These are phyloP conservation scores for Plasmopara muralis DNA, from an alignment of 352 stramenopile genomes.

Conservation along the genomic window DNA sequence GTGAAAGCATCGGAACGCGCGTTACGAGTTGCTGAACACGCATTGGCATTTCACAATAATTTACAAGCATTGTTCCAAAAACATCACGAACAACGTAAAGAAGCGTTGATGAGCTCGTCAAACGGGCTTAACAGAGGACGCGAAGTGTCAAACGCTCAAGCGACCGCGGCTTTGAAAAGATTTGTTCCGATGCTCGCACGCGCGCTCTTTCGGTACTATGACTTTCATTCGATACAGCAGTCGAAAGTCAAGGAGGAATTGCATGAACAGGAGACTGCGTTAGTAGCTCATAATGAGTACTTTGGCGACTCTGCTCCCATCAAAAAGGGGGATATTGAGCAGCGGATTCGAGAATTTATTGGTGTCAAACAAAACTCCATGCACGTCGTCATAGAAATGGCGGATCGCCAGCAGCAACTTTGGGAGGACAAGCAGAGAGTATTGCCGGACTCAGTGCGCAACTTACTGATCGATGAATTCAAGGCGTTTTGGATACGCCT, in stretches of 20 bases:
- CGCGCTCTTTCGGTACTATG: conserved; percentile 39
- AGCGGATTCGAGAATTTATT: conserved; percentile 58
- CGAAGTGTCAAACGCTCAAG: conserved; percentile 17
- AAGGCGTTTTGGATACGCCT: conserved; percentile 37
- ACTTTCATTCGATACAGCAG: conserved; percentile 59
- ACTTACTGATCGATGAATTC: conserved; percentile 36
- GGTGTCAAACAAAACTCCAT: conserved; percentile 43
- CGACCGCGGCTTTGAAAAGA: conserved; percentile 28
- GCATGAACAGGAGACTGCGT: conserved; percentile 35
- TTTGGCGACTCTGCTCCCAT: conserved; percentile 62
- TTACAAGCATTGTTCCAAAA: conserved; percentile 25
- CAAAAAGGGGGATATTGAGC: conserved; percentile 54
- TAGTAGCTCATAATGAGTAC: conserved; percentile 46
- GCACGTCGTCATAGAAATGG: conserved; percentile 53
- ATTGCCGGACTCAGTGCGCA: conserved; percentile 29
- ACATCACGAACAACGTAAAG: conserved; percentile 23
- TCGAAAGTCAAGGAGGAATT: conserved; percentile 36
- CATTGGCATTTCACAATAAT: conserved; percentile 30
- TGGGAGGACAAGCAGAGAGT: conserved; percentile 40
- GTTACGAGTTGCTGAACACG: conserved; percentile 20
- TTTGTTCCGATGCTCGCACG: conserved; percentile 45
- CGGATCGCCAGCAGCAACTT: conserved; percentile 37
- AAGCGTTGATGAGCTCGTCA: conserved; percentile 21
- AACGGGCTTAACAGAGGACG: conserved; percentile 25
- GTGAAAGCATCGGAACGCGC: conserved; percentile 10